Percentiles rank a stretch among this genome's conserved stretches.
phyloP scores from a whole-genome alignment of 352 stramenopile species.

The Phytophthora sansomeana region DNA sequence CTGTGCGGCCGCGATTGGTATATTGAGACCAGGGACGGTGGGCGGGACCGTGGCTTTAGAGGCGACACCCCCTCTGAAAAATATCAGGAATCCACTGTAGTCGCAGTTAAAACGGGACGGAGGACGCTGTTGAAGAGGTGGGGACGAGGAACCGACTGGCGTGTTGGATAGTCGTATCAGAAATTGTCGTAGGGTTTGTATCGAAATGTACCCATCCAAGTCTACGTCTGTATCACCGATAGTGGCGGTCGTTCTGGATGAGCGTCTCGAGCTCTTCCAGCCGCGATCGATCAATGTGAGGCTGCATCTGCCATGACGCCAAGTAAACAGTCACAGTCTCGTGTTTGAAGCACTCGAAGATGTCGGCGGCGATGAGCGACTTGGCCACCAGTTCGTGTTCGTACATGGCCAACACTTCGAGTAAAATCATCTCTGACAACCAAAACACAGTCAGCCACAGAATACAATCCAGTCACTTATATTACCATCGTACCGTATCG shows the following conservation, averaged over 20 bases:
- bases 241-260: conserved; percentile 71
- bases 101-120: not conserved
- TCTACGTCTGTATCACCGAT: conserved; percentile 33
- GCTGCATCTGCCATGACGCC: conserved; percentile 89
- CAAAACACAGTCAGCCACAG: conserved; percentile 20
- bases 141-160: not conserved
- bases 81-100: not conserved
- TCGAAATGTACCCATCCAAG: conserved; percentile 22
- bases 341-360: conserved; percentile 75
- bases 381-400: conserved; percentile 83
- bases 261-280: conserved; percentile 73
- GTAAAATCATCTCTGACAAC: conserved; percentile 58
- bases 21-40: conserved; percentile 26
- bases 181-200: conserved; percentile 24
- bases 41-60: conserved; percentile 2
- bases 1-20: conserved; percentile 23
- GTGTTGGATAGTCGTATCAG: conserved; percentile 21
- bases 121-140: conserved; percentile 27
- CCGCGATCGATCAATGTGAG: conserved; percentile 66
- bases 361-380: conserved; percentile 71
- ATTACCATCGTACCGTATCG: conserved; percentile 58
- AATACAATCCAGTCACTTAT: not conserved
- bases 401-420: conserved; percentile 80
- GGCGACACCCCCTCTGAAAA: conserved; percentile 15
- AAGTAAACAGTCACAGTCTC: conserved; percentile 80